These are phyloP conservation scores for Epichloe amarillans DNA, from an alignment of 2,329 filamentous ascomycete genomes.

Conservation along the genomic window DNA sequence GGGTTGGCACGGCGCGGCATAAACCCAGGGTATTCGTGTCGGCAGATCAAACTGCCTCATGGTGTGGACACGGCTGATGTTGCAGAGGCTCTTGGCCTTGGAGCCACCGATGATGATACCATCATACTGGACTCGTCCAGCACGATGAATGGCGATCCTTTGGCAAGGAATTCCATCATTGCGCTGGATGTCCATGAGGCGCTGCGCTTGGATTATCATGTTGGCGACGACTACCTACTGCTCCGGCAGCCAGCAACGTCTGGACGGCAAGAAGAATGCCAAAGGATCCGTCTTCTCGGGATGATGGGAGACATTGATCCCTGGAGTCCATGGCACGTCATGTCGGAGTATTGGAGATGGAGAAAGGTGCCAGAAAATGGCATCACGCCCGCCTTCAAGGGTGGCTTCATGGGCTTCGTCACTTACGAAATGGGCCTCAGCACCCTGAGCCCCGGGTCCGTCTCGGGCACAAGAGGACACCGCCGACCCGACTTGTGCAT, in stretches of 20 bases:
- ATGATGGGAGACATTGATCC: conserved; percentile 11
- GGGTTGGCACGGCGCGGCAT: conserved; percentile 17
- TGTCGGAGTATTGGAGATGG: conserved; percentile 30
- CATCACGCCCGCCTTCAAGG: conserved; percentile 49
- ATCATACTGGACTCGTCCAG: conserved; percentile 50
- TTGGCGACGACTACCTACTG: conserved; percentile 28
- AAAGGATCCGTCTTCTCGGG: conserved; percentile 12
- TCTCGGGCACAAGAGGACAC: conserved; percentile 18
- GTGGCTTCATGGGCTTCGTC: conserved; percentile 72
- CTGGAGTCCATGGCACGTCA: conserved; percentile 34
- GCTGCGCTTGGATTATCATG: conserved; percentile 42
- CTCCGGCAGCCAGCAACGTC: conserved; percentile 13
- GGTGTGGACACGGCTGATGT: conserved; percentile 39
- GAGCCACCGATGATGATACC: conserved; percentile 34
- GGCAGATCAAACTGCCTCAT: conserved; percentile 28
- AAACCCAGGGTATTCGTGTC: conserved; percentile 24
- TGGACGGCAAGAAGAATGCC: conserved; percentile 14
- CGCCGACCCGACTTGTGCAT: conserved; percentile 58
- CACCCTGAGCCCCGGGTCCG: conserved; percentile 17
- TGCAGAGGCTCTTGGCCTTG: conserved; percentile 34
- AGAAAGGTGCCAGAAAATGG: conserved; percentile 12
- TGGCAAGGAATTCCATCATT: conserved; percentile 56
- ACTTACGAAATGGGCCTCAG: conserved; percentile 70
- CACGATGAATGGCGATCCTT: conserved; percentile 28
- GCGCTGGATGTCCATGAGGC: conserved; percentile 48